phyloP scores from a whole-genome alignment of 2,329 filamentous ascomycete genomes.

The Hansfordia pulvinata region DNA sequence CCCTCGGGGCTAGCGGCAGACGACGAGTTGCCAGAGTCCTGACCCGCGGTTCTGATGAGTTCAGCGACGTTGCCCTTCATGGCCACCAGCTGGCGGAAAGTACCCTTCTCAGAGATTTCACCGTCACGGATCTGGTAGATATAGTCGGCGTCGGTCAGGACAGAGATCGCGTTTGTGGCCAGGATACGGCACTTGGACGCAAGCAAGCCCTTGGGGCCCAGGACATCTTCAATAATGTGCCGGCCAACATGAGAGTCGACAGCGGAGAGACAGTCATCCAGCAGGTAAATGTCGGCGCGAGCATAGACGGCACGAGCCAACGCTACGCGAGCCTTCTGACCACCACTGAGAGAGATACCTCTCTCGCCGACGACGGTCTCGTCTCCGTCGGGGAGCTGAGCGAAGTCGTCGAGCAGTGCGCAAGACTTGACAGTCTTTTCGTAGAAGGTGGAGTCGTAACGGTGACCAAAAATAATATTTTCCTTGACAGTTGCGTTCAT shows the following conservation, averaged over 20 bases:
- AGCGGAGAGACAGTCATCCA: slow-evolving; percentile 89
- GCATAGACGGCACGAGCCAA: slow-evolving; percentile 92
- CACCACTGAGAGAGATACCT: slow-evolving; percentile 89
- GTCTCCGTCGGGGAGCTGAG: slow-evolving; percentile 85
- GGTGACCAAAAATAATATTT: slow-evolving; percentile 93
- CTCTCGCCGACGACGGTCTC: slow-evolving; percentile 94
- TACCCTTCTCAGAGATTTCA: slow-evolving; percentile 73
- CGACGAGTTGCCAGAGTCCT: slow-evolving; percentile 31
- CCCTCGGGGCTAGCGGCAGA: slow-evolving; percentile 27
- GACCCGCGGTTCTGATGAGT: slow-evolving; percentile 64
- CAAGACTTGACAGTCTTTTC: slow-evolving; percentile 86
- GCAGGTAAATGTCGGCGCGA: slow-evolving; percentile 85
- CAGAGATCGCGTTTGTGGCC: slow-evolving; percentile 88
- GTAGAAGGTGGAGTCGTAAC: slow-evolving; percentile 88
- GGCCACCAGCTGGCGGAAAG: slow-evolving; percentile 79
- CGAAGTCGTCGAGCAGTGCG: slow-evolving; percentile 81
- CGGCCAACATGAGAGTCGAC: slow-evolving; percentile 97
- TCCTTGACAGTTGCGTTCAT: slow-evolving; percentile 97
- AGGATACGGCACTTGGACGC: slow-evolving; percentile 79
- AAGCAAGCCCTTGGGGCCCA: slow-evolving; percentile 74
- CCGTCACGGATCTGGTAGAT: slow-evolving; percentile 77
- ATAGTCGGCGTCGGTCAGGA: slow-evolving; percentile 78
- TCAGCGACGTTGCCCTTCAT: slow-evolving; percentile 87
- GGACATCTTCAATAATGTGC: slow-evolving; percentile 87
- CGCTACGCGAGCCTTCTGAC: slow-evolving; percentile 88